These are phyloP conservation scores for Fusarium longipes DNA, from an alignment of 2,329 filamentous ascomycete genomes.

Conservation along the genomic window DNA sequence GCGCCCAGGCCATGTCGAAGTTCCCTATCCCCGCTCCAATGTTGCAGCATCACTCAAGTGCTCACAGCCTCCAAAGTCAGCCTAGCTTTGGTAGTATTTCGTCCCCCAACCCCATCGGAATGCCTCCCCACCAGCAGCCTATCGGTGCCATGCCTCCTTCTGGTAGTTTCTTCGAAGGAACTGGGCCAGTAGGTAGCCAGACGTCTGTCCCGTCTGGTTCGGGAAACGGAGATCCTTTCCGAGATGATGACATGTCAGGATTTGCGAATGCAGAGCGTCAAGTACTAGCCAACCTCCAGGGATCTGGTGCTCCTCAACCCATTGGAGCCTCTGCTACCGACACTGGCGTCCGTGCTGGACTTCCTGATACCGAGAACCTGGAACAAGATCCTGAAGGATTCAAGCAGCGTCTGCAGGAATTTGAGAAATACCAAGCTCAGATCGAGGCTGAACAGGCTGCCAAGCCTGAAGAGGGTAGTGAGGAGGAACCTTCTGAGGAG, in stretches of 20 bases:
- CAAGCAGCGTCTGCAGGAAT: slow-evolving; percentile 82
- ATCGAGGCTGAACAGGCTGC: slow-evolving; percentile 67
- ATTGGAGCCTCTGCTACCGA: slow-evolving; percentile 52
- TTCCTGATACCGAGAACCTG: slow-evolving; percentile 64
- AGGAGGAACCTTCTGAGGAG: slow-evolving; percentile 50
- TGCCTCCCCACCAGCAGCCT: slow-evolving; percentile 59
- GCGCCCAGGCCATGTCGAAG: slow-evolving; percentile 82
- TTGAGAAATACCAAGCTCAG: slow-evolving; percentile 80
- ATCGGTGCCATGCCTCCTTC: slow-evolving; percentile 69
- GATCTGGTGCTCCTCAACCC: slow-evolving; percentile 51
- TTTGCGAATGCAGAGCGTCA: slow-evolving; percentile 67
- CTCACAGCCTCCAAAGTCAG: slow-evolving; percentile 95
- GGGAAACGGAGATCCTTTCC: slow-evolving; percentile 63
- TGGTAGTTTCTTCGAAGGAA: slow-evolving; percentile 75
- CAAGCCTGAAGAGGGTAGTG: slow-evolving; percentile 46
- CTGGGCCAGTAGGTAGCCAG: slow-evolving; percentile 53
- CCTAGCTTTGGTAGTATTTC: slow-evolving; percentile 95
- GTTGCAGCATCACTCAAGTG: slow-evolving; percentile 93
- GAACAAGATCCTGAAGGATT: slow-evolving; percentile 68
- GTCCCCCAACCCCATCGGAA: slow-evolving; percentile 82
- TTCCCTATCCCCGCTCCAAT: slow-evolving; percentile 68
- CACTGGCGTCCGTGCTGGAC: slow-evolving; percentile 55
- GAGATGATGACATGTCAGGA: slow-evolving; percentile 80
- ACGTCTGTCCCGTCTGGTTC: slow-evolving; percentile 39
- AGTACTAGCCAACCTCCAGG: slow-evolving; percentile 57